These are phyloP conservation scores for Plasmodium malariae DNA, from an alignment of 169 alveolate genomes.

Conservation along the genomic window DNA sequence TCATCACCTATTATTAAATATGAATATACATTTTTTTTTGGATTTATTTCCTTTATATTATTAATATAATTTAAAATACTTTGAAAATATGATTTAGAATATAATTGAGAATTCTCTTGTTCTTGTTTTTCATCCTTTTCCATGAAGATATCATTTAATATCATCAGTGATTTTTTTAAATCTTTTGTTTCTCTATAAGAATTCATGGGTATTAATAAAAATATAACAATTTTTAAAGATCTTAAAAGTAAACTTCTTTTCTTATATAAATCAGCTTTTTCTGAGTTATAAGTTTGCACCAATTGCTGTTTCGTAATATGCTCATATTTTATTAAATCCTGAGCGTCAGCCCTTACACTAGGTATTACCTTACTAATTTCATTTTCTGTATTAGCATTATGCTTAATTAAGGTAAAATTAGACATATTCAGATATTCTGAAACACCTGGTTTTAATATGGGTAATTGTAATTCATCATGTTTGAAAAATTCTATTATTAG, in stretches of 20 bases:
- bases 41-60: neutral
- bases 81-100: neutral
- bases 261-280: neutral
- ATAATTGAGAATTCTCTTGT: neutral
- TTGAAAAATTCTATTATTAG: conserved; percentile 23
- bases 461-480: conserved; percentile 24
- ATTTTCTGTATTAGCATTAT: neutral
- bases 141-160: conserved; percentile 4
- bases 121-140: neutral
- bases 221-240: conserved; percentile 6
- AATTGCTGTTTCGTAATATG: conserved; percentile 22
- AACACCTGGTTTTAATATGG: conserved; percentile 7
- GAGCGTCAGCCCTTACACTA: neutral
- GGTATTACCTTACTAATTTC: conserved; percentile 8
- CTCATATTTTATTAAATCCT: conserved; percentile 38
- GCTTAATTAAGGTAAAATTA: conserved; percentile 17
- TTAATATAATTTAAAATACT: neutral
- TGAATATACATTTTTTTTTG: neutral
- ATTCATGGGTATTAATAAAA: conserved; percentile 2
- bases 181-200: conserved; percentile 4
- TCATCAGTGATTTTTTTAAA: conserved; percentile 3
- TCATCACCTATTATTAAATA: conserved; percentile 13
- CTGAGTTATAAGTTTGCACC: conserved; percentile 8
- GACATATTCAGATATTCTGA: conserved; percentile 14
- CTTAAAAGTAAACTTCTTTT: conserved; percentile 8